Evolutionary conservation across 2,329 filamentous ascomycete genomes (phyloP).

Genomic region (Aspergillus japonicus): DNA sequence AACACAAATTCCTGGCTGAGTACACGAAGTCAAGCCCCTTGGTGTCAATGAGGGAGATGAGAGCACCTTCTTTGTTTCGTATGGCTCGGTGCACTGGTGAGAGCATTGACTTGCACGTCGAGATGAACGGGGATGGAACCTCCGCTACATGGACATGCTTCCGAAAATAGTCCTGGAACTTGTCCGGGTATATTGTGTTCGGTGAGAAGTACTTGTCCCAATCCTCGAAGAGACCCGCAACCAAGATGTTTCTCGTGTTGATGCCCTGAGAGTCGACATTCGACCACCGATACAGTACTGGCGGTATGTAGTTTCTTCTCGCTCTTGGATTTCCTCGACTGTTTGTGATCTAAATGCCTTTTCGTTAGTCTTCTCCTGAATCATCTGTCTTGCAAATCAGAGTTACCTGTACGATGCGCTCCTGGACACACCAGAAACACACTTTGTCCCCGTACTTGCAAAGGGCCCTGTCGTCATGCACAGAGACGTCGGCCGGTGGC

Average conservation of each 20-base stretch:
- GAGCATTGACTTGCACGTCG: conserved; percentile 26
- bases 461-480: neutral
- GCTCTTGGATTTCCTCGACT: neutral
- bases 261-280: conserved; percentile 32
- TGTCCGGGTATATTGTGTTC: conserved; percentile 6
- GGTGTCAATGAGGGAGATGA: conserved; percentile 33
- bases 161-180: conserved; percentile 24
- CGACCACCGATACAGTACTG: conserved; percentile 36
- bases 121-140: conserved; percentile 35
- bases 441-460: neutral
- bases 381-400: too few relatives aligned
- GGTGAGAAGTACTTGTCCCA: conserved; percentile 11
- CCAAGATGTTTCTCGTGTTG: conserved; percentile 25
- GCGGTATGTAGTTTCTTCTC: conserved; percentile 19
- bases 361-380: neutral
- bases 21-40: conserved; percentile 27
- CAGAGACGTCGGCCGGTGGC: neutral
- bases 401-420: neutral
- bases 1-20: conserved; percentile 27
- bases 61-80: conserved; percentile 21
- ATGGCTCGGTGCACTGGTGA: conserved; percentile 35
- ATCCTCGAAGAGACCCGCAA: conserved; percentile 28
- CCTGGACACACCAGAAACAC: conserved; percentile 1
- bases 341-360: neutral
- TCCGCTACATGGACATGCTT: conserved; percentile 26